Percentiles rank a stretch among this genome's conserved stretches.
Conservation (phyloP, 805 yeast genomes). For the Jamesozyma gamospora region DNA sequence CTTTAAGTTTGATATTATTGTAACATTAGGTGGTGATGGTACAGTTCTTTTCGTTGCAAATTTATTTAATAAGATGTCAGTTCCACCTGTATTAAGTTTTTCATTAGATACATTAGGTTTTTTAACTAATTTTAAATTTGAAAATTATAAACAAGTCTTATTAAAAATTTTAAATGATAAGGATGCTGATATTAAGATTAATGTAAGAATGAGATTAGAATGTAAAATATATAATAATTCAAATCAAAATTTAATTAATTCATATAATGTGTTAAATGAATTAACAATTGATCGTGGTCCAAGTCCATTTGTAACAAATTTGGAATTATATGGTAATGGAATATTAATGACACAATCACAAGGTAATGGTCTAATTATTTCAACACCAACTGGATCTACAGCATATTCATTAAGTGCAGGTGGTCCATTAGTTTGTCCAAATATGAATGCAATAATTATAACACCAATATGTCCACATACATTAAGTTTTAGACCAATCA, state of each 20-base stretch:
- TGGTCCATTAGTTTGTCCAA: constrained; percentile 90
- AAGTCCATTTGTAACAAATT: constrained; percentile 80
- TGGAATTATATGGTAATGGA: constrained; percentile 84
- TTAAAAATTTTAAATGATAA: constrained; percentile 55
- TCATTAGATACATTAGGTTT: constrained; percentile 89
- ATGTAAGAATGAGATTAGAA: constrained; percentile 78
- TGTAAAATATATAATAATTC: constrained; percentile 53
- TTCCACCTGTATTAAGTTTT: constrained; percentile 87
- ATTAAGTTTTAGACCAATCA: constrained; percentile 80
- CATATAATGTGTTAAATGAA: constrained; percentile 77
- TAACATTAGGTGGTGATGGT: constrained; percentile 95
- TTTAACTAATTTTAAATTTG: constrained; percentile 75
- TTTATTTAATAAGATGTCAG: constrained; percentile 60
- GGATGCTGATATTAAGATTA: constrained; percentile 66
- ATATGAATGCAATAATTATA: constrained; percentile 81
- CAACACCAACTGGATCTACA: constrained; percentile 94
- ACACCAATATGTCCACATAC: constrained; percentile 98
- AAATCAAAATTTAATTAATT: constrained; percentile 35
- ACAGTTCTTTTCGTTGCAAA: constrained; percentile 86
- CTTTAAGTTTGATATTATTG: constrained; percentile 56
- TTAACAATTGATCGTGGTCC: constrained; percentile 90
- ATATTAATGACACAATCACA: constrained; percentile 79
- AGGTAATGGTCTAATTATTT: constrained; percentile 87
- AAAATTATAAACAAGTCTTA: constrained; percentile 53
- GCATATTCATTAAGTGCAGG: constrained; percentile 95